A percentile compares a stretch with the other conserved stretches of the same genome.
These are phyloP conservation scores for Glycine tomentella DNA, from an alignment of 306 rosid genomes.

Conservation along the genomic window DNA sequence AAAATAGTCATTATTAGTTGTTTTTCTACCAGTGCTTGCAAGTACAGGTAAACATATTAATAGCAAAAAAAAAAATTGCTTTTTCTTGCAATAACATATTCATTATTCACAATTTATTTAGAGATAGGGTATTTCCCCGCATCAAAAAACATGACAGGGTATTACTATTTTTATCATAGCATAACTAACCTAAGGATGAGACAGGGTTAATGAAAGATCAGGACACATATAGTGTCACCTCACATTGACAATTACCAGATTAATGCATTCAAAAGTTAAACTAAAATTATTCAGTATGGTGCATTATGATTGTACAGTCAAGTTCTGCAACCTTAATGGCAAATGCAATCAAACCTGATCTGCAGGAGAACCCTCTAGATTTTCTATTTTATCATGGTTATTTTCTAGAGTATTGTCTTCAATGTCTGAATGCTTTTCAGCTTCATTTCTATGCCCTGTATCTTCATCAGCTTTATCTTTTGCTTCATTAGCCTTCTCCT, in stretches of 20 bases:
- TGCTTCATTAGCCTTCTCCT: too few relatives aligned
- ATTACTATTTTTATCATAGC: slow-evolving; percentile 3
- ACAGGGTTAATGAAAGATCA: slow-evolving; percentile 25
- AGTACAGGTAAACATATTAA: slow-evolving; percentile 11
- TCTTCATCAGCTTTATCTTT: slow-evolving; percentile 49
- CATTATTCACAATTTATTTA: background rate
- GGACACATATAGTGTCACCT: slow-evolving; percentile 21
- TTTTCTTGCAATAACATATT: slow-evolving; percentile 10
- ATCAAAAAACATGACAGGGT: slow-evolving; percentile 28
- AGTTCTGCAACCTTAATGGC: slow-evolving; percentile 35
- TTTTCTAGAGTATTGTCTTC: slow-evolving; percentile 53
- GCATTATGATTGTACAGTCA: slow-evolving; percentile 39
- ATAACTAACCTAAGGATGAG: slow-evolving; percentile 22
- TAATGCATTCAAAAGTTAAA: slow-evolving; percentile 37
- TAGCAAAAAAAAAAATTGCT: slow-evolving; percentile 5
- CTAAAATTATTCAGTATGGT: slow-evolving; percentile 21
- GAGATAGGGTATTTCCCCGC: slow-evolving; percentile 22
- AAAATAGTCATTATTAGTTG: slow-evolving; percentile 14
- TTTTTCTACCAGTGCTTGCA: slow-evolving; percentile 26
- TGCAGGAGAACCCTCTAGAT: slow-evolving; percentile 52
- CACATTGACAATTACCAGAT: slow-evolving; percentile 19
- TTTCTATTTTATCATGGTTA: slow-evolving; percentile 53
- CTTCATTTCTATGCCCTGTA: slow-evolving; percentile 48
- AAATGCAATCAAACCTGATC: slow-evolving; percentile 59
- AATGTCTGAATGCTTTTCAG: slow-evolving; percentile 49